phyloP scores from a whole-genome alignment of 1,284 basidiomycete species.

The Microbotryum silenes-acaulis region DNA sequence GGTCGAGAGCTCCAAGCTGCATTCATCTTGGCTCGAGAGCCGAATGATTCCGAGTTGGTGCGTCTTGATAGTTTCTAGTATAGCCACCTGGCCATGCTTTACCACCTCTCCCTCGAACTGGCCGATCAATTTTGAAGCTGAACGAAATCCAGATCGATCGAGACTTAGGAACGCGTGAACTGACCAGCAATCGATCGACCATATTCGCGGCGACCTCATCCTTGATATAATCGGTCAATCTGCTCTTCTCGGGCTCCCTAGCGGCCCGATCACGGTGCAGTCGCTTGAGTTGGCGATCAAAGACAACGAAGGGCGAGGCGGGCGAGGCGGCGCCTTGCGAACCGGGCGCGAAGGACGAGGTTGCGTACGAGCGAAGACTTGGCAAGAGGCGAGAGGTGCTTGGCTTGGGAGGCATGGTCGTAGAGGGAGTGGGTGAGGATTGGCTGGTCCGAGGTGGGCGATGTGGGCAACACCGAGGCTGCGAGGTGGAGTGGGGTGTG shows the following conservation, averaged over 20 bases:
- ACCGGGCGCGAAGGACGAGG: conserved; percentile 20
- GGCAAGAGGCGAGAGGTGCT: too few species aligned
- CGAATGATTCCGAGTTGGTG: background rate
- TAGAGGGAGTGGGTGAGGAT: too few species aligned
- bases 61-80: background rate
- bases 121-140: too few species aligned
- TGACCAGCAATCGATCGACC: conserved; percentile 75
- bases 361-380: conserved; percentile 10
- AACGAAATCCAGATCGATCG: too few species aligned
- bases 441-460: too few species aligned
- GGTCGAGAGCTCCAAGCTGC: background rate
- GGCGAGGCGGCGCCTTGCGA: conserved; percentile 2
- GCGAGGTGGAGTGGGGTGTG: too few species aligned
- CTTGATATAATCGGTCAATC: conserved; percentile 83
- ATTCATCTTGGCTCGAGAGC: background rate
- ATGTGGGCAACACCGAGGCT: too few species aligned
- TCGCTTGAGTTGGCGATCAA: conserved; percentile 77
- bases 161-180: conserved; percentile 25
- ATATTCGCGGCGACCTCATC: conserved; percentile 84
- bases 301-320: conserved; percentile 48
- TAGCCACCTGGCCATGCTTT: too few species aligned
- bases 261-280: conserved; percentile 74
- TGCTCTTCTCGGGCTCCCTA: conserved; percentile 52
- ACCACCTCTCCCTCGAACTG: too few species aligned
- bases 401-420: too few species aligned